Evolutionary conservation across 1,284 basidiomycete genomes (phyloP), one percentile per base, ranked within the genome.

Genomic region (Sanghuangporus weigelae): DNA sequence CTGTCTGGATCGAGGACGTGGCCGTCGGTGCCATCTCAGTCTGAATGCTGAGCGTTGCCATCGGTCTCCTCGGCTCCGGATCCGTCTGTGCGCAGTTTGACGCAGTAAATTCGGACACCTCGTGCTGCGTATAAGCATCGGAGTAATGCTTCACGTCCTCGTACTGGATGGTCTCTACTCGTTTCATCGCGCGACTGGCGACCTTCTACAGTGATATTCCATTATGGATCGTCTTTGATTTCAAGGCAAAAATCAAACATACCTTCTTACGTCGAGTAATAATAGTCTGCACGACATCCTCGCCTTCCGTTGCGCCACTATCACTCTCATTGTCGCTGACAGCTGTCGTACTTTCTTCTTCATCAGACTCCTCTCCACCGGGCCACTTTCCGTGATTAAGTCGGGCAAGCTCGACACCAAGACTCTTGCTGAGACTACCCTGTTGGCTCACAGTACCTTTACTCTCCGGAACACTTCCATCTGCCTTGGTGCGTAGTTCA

Each of bases 271-370:
- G 88, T 62, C 89, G 79, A 2, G 89, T 92, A 68, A 93, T 92
- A 69, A 93, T 90, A 1, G 90, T 92, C 72, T 91, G 86, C 65
- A 92, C 83, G 46, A 89, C 83, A 72, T 90, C 89, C 69, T 90
- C 90, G 21, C 83, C 85, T 61, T 86, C 89, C 7, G 83, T 83
- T 48, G 80, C 81, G 4, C 84, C 84, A 11, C 73, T 77, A 5
- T 74, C 74, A 36, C 73, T 75, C 7, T 76, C 76, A 14, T 75
- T 73, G 46, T 73, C 73, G 60, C 71, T 71, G n/a, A 79, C 78
- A 40, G 76, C 79, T 23, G 80, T 78, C 39, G 77, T 75, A 2
- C 74, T 75, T 39, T 74, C 72, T 64, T 76, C 73, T 8, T 58
- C 66, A 14, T 65, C 67, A 2, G 76, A 73, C 38, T 74, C 74